Conservation (phyloP, 768 basidiomycete species). For the Mycena galericulata region DNA sequence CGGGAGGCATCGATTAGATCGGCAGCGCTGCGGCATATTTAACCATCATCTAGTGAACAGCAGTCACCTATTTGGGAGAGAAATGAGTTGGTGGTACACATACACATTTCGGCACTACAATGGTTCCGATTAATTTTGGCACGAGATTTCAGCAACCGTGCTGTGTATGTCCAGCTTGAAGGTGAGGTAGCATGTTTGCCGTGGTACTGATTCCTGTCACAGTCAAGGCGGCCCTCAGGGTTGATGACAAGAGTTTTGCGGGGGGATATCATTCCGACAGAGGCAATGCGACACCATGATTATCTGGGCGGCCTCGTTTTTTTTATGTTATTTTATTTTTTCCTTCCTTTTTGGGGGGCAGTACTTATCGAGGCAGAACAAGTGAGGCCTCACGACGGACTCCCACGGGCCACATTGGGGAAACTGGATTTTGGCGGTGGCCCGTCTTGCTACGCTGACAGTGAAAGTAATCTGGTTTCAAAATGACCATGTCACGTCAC, state of each 20-base stretch:
- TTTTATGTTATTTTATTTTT: neutral
- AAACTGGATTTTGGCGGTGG: too few species aligned
- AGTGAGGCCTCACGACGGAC: too few species aligned
- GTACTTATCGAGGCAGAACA: too few species aligned
- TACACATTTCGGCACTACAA: slow-evolving; percentile 2
- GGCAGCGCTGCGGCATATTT: neutral
- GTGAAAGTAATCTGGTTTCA: neutral
- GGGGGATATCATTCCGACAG: too few species aligned
- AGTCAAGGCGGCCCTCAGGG: too few species aligned
- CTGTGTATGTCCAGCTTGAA: slow-evolving; percentile 7
- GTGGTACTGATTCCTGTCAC: neutral
- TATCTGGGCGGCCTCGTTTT: too few species aligned
- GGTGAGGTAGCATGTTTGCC: neutral
- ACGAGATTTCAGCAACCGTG: neutral
- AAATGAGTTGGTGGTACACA: neutral
- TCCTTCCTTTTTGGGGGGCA: too few species aligned
- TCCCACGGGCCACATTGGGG: too few species aligned
- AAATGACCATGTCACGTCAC: slow-evolving; percentile 9
- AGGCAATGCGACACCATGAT: too few species aligned
- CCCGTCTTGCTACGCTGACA: too few species aligned
- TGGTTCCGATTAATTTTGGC: neutral
- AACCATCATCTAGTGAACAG: slow-evolving; percentile 9
- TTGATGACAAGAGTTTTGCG: too few species aligned
- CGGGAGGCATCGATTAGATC: neutral
- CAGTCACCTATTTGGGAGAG: neutral